These are phyloP conservation scores for Aspergillus coremiiformis DNA, from an alignment of 495 filamentous ascomycete genomes.

Conservation along the genomic window DNA sequence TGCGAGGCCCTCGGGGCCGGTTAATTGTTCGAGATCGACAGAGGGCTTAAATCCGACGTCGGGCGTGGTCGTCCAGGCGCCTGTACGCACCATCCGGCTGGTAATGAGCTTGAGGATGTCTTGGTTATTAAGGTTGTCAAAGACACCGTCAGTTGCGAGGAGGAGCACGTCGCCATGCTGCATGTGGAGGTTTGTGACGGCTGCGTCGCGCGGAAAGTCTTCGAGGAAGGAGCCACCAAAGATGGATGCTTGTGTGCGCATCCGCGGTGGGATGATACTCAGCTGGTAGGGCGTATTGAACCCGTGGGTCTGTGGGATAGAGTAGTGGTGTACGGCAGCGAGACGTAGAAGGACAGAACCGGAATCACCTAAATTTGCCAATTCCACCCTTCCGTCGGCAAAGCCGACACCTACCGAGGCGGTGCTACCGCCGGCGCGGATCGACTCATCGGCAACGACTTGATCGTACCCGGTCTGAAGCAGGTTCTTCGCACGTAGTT, in stretches of 20 bases:
- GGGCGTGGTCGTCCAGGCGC: slow-evolving; percentile 60
- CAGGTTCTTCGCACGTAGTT: slow-evolving; percentile 59
- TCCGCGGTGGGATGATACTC: slow-evolving; percentile 72
- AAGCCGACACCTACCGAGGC: slow-evolving; percentile 72
- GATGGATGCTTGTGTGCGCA: slow-evolving; percentile 64
- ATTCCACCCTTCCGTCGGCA: slow-evolving; percentile 63
- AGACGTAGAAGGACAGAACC: slow-evolving; percentile 80
- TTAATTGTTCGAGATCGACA: slow-evolving; percentile 45
- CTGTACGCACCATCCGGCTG: slow-evolving; percentile 58
- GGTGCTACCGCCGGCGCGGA: slow-evolving; percentile 82
- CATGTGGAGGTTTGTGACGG: slow-evolving; percentile 62
- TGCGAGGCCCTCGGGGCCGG: slow-evolving; percentile 35
- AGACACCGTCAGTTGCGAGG: slow-evolving; percentile 90
- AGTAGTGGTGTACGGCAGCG: slow-evolving; percentile 75
- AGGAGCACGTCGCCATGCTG: slow-evolving; percentile 87
- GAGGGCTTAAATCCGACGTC: slow-evolving; percentile 51
- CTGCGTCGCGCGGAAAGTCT: slow-evolving; percentile 81
- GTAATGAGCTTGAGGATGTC: slow-evolving; percentile 77
- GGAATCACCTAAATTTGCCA: slow-evolving; percentile 97
- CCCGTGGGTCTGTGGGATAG: slow-evolving; percentile 83
- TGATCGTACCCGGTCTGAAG: slow-evolving; percentile 76
- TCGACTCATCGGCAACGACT: slow-evolving; percentile 61
- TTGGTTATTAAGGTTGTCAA: slow-evolving; percentile 91
- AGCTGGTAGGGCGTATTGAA: slow-evolving; percentile 98
- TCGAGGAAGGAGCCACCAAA: slow-evolving; percentile 76